A percentile compares a stretch with the other conserved stretches of the same genome.
phyloP scores from a whole-genome alignment of 2,329 filamentous ascomycete species.

The Hymenotorrendiella dingleyae region DNA sequence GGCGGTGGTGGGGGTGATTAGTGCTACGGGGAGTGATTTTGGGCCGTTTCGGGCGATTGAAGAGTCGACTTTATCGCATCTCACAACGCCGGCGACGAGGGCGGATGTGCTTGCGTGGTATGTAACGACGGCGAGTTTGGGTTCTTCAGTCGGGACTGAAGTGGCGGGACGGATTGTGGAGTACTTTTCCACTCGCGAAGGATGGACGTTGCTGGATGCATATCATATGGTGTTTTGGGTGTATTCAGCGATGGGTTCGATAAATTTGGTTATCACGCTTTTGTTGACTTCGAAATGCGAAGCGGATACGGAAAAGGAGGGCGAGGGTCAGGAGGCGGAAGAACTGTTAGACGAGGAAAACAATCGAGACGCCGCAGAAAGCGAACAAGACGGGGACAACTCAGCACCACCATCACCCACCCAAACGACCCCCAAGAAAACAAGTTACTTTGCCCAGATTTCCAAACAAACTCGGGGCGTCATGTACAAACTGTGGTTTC shows the following conservation, averaged over 20 bases:
- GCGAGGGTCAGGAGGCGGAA: constrained; percentile 10
- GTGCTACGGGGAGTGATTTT: constrained; percentile 55
- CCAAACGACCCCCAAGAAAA: constrained; percentile 5
- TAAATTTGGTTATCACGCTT: constrained; percentile 50
- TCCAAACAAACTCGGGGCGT: constrained; percentile 49
- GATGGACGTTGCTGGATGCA: constrained; percentile 40
- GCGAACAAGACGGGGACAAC: neutral
- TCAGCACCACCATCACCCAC: neutral
- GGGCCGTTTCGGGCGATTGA: constrained; percentile 57
- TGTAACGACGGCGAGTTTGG: constrained; percentile 49
- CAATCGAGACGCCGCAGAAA: constrained; percentile 7
- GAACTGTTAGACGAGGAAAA: constrained; percentile 13
- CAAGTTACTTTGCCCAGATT: constrained; percentile 45
- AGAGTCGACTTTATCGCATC: constrained; percentile 50
- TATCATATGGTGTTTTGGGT: constrained; percentile 51
- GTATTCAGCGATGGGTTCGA: constrained; percentile 48
- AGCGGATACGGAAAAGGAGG: constrained; percentile 2
- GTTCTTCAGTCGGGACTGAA: constrained; percentile 53
- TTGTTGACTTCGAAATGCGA: constrained; percentile 38
- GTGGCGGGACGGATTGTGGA: constrained; percentile 53
- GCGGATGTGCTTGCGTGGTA: constrained; percentile 57
- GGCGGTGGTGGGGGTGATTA: constrained; percentile 55
- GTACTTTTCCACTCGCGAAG: constrained; percentile 36
- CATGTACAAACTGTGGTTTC: constrained; percentile 60
- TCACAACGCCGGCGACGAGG: constrained; percentile 40